Evolutionary conservation across 331 rosid genomes (phyloP), one percentile per base, ranked within the genome.

Genomic region (Acacia pycnantha): DNA sequence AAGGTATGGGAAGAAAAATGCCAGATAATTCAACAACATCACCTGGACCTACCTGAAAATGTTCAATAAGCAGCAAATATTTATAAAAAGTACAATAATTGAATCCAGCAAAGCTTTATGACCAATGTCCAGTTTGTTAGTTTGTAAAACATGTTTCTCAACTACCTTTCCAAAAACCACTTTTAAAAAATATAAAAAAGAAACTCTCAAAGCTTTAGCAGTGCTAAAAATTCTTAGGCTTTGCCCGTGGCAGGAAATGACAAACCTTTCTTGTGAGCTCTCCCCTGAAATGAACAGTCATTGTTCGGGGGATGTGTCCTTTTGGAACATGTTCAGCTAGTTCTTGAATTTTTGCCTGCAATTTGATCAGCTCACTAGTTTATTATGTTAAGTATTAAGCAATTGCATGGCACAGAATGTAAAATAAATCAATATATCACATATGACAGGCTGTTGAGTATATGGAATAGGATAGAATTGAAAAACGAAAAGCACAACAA

Each of bases 271-370:
- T 91, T 5, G 98, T 94, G 77, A 96, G 95, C 81, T 96, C 99
- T 81, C 99, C 99, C 86, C 98, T 82, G 22, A 96, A 88, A 88
- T 91, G 99, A 75, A 92, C 95, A 26, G 98, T 88, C 98, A 96
- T 94, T 79, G 99, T 84, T 77, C 99, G 88, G 43, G 99, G 98
- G 84, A 96, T 94, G 79, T 96, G 99, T 58, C 99, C 99, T 85
- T 96, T 96, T 44, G 99, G 99, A 65, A 96, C 98, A 85, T 96
- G 97, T 68, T 96, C 99, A 81, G 98, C 82, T 84, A 96, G 90
- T 84, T 96, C 99, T 87, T 96, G 97, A 85, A 96, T 85, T 92
- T 96, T 96, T 21, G 98, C 99, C 99, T 94, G 95, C 87, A 89
- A 76, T 82, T 80, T 40, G 85, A 85, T 78, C 81, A 74, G 62